Base-by-base conservation (phyloP, 306 rosid genomes). In the Abrus precatorius region DNA sequence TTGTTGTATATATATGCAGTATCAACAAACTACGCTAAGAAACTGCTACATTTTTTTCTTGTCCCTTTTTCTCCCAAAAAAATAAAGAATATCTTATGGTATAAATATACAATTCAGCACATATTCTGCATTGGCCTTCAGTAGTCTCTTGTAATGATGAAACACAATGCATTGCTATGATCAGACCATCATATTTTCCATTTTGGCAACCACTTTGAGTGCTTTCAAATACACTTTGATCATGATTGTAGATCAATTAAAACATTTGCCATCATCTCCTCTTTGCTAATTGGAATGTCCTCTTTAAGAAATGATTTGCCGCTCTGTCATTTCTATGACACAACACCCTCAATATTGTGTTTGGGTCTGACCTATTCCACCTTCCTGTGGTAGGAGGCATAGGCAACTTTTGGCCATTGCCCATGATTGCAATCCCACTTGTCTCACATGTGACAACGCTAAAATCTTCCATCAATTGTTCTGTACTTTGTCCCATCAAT, bases 351-450 rank as follows among this genome's bases (percentile, higher is more conserved):
- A 95, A 69, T 73, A 95, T 90, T 27, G 99, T 91, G 86, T 95
- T 93, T 3, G 99, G 97, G 12, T 95, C 98, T 20, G 96, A 82
- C 75, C 92, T 81, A 36, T 89, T 84, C 99, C 99, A 95, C 77
- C 92, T 84, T 77, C 97, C 98, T 36, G 98, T 92, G 7, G 98
- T 89, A 6, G 99, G 97, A 55, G 99, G 98, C 97, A 95, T 87
- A 11, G 93, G 99, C 12, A 91, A 68, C 79, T 87, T 91, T 27
- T 90, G 87, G 3, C 89, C 94, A 45, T 83, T 82, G 7, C 88
- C 92, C 85, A 87, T 76, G 9, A 85, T 52, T 77, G 97, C 97
- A 2, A 92, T 80, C 28, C 94, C 98, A 72, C 97, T 90, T 6
- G 89, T 82, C 70, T 95, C 96, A 60, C 98, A 89, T 0, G 94